Conservation (phyloP, 495 filamentous ascomycete genomes). For the Aspergillus egyptiacus region DNA sequence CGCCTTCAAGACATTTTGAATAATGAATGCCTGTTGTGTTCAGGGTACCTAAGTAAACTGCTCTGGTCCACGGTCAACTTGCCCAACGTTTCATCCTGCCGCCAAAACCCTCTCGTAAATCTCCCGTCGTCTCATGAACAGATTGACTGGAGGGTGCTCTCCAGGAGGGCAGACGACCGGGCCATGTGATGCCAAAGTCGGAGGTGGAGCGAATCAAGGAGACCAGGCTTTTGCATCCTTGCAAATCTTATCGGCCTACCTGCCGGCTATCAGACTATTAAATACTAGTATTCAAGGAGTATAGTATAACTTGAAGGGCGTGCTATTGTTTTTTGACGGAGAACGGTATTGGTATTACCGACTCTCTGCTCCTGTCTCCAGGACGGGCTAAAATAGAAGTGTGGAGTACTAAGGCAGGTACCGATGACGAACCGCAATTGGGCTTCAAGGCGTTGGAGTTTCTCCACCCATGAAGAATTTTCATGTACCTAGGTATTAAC, state of each 20-base stretch:
- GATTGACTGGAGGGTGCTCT: too few relatives aligned
- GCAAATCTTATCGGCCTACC: constrained; percentile 4
- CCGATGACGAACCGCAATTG: constrained; percentile 17
- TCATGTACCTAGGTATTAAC: too few relatives aligned
- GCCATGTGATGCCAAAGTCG: constrained; percentile 6
- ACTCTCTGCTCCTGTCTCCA: background rate
- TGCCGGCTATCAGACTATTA: background rate
- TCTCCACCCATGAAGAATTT: constrained; percentile 21
- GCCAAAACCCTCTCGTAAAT: too few relatives aligned
- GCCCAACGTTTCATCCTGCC: too few relatives aligned
- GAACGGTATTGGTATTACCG: background rate
- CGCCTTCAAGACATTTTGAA: too few relatives aligned
- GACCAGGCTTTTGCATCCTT: background rate
- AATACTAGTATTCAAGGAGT: too few relatives aligned
- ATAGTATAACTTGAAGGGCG: too few relatives aligned
- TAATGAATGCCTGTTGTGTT: too few relatives aligned
- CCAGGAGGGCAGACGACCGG: background rate
- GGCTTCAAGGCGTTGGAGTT: constrained; percentile 17
- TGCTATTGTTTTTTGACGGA: background rate
- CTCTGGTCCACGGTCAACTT: too few relatives aligned
- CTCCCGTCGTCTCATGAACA: too few relatives aligned
- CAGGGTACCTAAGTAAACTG: too few relatives aligned
- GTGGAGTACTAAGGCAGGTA: constrained; percentile 25
- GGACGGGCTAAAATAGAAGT: constrained; percentile 5
- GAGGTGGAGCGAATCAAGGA: background rate